These are phyloP conservation scores for Starmerella sirachaensis DNA, from an alignment of 805 yeast genomes.

Conservation along the genomic window DNA sequence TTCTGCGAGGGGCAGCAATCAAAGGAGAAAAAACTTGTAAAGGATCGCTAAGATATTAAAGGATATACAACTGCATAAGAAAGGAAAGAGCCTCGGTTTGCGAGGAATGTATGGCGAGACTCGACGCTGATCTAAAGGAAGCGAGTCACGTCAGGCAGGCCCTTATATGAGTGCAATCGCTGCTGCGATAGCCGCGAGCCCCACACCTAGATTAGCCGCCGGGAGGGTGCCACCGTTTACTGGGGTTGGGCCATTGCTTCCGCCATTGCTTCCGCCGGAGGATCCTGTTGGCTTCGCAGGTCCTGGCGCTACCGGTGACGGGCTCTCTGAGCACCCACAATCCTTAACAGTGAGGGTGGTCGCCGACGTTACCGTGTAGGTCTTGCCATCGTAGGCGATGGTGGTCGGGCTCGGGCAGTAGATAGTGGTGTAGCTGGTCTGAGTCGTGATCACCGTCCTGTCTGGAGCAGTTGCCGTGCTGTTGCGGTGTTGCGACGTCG, in stretches of 20 bases:
- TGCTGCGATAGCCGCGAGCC: no score
- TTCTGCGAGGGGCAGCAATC: no score
- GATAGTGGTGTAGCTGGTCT: no score
- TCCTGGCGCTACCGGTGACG: not conserved
- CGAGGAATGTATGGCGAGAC: not conserved
- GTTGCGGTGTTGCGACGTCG: no score
- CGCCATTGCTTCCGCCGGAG: no score
- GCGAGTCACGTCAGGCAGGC: no score
- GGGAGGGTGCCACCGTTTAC: not conserved
- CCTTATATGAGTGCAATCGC: no score
- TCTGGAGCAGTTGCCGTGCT: no score
- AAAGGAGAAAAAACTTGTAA: no score
- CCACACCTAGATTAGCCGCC: not conserved
- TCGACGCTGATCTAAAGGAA: not conserved
- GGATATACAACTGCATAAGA: not conserved
- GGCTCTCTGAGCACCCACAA: slow-evolving; percentile 13
- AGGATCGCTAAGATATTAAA: no score
- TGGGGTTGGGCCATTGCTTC: not conserved
- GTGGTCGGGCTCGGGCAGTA: slow-evolving; percentile 64
- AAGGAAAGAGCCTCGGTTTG: slow-evolving; percentile 1
- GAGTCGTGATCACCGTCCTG: no score
- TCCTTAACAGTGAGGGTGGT: slow-evolving; percentile 61
- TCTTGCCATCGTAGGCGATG: slow-evolving; percentile 44
- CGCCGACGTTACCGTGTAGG: slow-evolving; percentile 57
- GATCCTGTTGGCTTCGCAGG: not conserved